Conservation (phyloP, 768 basidiomycete species). For the Tricholoma matsutake region DNA sequence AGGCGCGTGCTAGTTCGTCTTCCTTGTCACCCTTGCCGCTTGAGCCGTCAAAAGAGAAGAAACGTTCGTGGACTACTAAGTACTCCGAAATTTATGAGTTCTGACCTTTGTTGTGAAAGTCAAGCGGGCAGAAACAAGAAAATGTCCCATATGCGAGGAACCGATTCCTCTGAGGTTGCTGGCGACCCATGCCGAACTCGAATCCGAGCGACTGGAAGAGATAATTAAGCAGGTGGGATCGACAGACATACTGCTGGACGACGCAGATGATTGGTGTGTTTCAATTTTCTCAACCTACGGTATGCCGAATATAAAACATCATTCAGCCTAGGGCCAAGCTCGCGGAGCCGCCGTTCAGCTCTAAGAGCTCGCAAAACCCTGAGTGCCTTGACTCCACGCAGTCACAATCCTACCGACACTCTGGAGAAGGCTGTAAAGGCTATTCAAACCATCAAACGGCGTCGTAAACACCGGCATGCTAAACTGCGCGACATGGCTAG, state of each 20-base stretch:
- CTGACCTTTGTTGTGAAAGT: constrained; percentile 33
- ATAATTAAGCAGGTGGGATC: constrained; percentile 66
- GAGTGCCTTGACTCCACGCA: constrained; percentile 19
- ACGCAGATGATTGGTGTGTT: constrained; percentile 54
- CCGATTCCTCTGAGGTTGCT: constrained; percentile 71
- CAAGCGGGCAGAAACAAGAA: constrained; percentile 70
- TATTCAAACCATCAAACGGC: constrained; percentile 61
- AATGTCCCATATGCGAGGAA: constrained; percentile 75
- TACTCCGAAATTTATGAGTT: not conserved
- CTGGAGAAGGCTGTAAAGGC: constrained; percentile 48
- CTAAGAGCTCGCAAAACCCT: constrained; percentile 40
- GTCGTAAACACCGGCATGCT: constrained; percentile 64
- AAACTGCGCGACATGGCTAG: constrained; percentile 64
- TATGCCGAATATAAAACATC: not conserved
- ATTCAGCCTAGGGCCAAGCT: constrained; percentile 30
- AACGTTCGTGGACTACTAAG: constrained; percentile 36
- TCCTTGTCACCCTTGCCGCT: constrained; percentile 35
- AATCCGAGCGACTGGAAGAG: constrained; percentile 64
- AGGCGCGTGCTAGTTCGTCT: constrained; percentile 25
- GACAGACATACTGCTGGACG: constrained; percentile 50
- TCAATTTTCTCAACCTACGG: not conserved
- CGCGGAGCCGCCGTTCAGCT: constrained; percentile 38
- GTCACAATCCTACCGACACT: constrained; percentile 20
- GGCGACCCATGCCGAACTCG: constrained; percentile 58
- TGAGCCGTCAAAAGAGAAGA: constrained; percentile 39